phyloP scores from a whole-genome alignment of 2,329 filamentous ascomycete genomes.

The Chaetomium sp. region DNA sequence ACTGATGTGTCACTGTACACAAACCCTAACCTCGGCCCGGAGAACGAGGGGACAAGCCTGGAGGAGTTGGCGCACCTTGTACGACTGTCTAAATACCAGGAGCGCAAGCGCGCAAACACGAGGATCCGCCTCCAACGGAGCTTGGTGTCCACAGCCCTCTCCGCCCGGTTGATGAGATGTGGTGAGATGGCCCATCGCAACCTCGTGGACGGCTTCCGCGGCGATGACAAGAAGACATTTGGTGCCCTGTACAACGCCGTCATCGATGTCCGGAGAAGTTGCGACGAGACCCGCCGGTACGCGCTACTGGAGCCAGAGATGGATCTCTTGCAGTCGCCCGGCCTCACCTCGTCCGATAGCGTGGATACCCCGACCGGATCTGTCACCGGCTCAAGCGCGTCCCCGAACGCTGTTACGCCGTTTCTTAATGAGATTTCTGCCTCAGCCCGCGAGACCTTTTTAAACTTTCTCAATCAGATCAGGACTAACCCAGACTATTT shows the following conservation, averaged over 20 bases:
- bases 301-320: constrained; percentile 73
- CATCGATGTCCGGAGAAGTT: constrained; percentile 76
- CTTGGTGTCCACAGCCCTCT: constrained; percentile 73
- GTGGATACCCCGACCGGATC: constrained; percentile 52
- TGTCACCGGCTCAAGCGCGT: constrained; percentile 42
- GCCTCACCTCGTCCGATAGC: constrained; percentile 54
- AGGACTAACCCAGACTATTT: constrained; percentile 87
- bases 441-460: constrained; percentile 71
- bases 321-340: constrained; percentile 59
- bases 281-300: constrained; percentile 70
- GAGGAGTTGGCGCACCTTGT: constrained; percentile 79
- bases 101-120: constrained; percentile 74
- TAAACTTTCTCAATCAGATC: constrained; percentile 79
- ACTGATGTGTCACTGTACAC: constrained; percentile 68
- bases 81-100: constrained; percentile 76
- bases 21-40: constrained; percentile 61
- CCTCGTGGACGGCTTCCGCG: constrained; percentile 75
- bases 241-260: constrained; percentile 74
- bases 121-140: constrained; percentile 73
- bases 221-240: constrained; percentile 78
- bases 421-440: constrained; percentile 75
- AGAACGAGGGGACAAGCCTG: constrained; percentile 68
- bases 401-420: constrained; percentile 51
- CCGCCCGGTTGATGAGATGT: constrained; percentile 72
- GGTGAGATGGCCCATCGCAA: constrained; percentile 74